phyloP scores from a whole-genome alignment of 371 early-diverging fungal genomes.

The Nosema muscidifuracis region DNA sequence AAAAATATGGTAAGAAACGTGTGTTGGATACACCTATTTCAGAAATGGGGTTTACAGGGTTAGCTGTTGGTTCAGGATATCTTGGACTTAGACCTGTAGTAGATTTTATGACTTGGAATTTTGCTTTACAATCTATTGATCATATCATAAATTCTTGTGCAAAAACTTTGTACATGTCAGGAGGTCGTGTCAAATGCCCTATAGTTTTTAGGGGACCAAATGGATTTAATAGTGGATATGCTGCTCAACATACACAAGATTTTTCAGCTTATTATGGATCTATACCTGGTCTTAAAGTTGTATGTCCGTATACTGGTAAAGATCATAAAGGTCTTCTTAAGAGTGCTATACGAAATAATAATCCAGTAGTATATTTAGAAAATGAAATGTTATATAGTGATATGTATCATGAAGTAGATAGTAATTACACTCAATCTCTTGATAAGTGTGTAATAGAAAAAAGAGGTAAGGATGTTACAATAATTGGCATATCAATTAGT shows the following conservation, averaged over 20 bases:
- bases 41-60: slow-evolving; percentile 94
- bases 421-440: slow-evolving; percentile 34
- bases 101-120: slow-evolving; percentile 99
- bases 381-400: slow-evolving; percentile 94
- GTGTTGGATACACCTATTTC: slow-evolving; percentile 98
- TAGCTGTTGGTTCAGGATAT: slow-evolving; percentile 90
- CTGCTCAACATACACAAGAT: slow-evolving; percentile 97
- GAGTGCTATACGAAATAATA: slow-evolving; percentile 92
- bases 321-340: slow-evolving; percentile 91
- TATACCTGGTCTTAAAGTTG: slow-evolving; percentile 94
- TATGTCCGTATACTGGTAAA: slow-evolving; percentile 87
- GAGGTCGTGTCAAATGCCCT: slow-evolving; percentile 75
- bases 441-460: slow-evolving; percentile 51
- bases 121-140: slow-evolving; percentile 98
- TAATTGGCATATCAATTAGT: slow-evolving; percentile 83
- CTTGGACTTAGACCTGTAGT: slow-evolving; percentile 89
- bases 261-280: slow-evolving; percentile 94
- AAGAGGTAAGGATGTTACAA: slow-evolving; percentile 75
- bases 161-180: slow-evolving; percentile 95
- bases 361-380: slow-evolving; percentile 93
- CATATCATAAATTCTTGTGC: slow-evolving; percentile 98
- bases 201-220: slow-evolving; percentile 99
- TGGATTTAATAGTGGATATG: slow-evolving; percentile 94
- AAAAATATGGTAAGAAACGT: slow-evolving; percentile 88
- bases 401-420: slow-evolving; percentile 67